Evolutionary conservation across 768 basidiomycete species (phyloP).

Genomic region (Grammothele lineata): DNA sequence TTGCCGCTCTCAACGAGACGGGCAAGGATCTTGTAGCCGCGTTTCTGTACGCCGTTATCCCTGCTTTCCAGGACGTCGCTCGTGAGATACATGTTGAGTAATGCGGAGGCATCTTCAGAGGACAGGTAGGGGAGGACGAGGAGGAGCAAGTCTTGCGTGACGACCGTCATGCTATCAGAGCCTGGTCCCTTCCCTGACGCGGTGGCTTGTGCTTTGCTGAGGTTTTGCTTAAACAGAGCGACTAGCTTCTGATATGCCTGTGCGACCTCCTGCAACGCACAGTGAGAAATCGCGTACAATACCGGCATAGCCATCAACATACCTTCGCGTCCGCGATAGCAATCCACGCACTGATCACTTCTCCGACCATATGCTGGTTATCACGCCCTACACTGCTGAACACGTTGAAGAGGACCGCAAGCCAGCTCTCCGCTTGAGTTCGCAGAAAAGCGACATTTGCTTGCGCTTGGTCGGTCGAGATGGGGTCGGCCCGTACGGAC

Average conservation of each 20-base stretch:
- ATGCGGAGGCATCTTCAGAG: slow-evolving; percentile 47
- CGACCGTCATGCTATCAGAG: slow-evolving; percentile 47
- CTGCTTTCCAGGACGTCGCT: slow-evolving; percentile 64
- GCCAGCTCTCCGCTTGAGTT: slow-evolving; percentile 85
- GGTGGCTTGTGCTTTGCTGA: slow-evolving; percentile 37
- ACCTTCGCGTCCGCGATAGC: slow-evolving; percentile 73
- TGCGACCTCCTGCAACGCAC: slow-evolving; percentile 54
- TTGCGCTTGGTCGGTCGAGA: slow-evolving; percentile 57
- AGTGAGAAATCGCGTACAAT: neutral
- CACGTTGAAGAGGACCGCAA: slow-evolving; percentile 95
- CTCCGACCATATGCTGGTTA: slow-evolving; percentile 70
- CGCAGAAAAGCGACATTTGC: slow-evolving; percentile 70
- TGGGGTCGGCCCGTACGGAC: slow-evolving; percentile 25
- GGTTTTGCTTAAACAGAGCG: slow-evolving; percentile 61
- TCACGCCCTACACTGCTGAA: slow-evolving; percentile 83
- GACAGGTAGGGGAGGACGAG: slow-evolving; percentile 78
- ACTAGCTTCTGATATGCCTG: slow-evolving; percentile 79
- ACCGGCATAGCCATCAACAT: slow-evolving; percentile 13
- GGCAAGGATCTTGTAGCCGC: slow-evolving; percentile 84
- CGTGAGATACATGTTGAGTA: slow-evolving; percentile 70
- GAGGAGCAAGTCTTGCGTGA: slow-evolving; percentile 81
- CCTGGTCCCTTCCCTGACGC: slow-evolving; percentile 33
- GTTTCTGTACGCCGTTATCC: slow-evolving; percentile 92
- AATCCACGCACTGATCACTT: slow-evolving; percentile 85
- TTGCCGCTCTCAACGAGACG: slow-evolving; percentile 67